Evolutionary conservation across 768 basidiomycete species (phyloP).

Genomic region (Lactarius trivialis): DNA sequence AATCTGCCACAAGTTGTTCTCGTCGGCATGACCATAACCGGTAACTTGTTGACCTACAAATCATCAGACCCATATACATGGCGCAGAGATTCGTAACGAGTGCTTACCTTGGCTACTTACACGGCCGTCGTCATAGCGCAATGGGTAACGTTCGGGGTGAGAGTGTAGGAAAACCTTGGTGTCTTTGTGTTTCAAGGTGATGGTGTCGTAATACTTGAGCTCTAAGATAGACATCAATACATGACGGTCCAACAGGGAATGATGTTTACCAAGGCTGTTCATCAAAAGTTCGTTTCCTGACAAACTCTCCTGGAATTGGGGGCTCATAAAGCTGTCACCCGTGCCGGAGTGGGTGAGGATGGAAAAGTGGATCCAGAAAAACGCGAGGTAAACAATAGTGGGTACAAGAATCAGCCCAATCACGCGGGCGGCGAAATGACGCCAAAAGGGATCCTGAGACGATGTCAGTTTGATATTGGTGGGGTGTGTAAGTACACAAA

Average conservation of each 20-base stretch:
- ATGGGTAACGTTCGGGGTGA: conserved; percentile 83
- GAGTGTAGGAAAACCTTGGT: conserved; percentile 94
- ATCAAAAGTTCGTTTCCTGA: conserved; percentile 86
- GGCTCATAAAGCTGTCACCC: conserved; percentile 96
- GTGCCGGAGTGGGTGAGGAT: conserved; percentile 84
- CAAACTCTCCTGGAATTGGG: conserved; percentile 95
- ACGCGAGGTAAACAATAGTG: conserved; percentile 82
- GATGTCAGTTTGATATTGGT: background rate
- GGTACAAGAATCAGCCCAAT: conserved; percentile 85
- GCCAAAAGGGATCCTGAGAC: conserved; percentile 59
- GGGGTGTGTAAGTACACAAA: background rate
- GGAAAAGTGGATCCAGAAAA: conserved; percentile 94
- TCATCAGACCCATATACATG: conserved; percentile 7
- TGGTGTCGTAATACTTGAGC: conserved; percentile 84
- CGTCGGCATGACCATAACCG: conserved; percentile 88
- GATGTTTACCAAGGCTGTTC: conserved; percentile 74
- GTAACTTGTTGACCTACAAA: conserved; percentile 86
- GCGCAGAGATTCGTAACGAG: background rate
- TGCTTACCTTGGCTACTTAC: conserved; percentile 80
- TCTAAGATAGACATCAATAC: conserved; percentile 42
- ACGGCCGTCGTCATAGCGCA: conserved; percentile 92
- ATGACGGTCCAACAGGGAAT: conserved; percentile 6
- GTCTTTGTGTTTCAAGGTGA: conserved; percentile 87
- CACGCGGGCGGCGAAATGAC: conserved; percentile 82
- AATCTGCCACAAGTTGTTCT: conserved; percentile 94